phyloP scores from a whole-genome alignment of 2,329 filamentous ascomycete species.

The Paramyrothecium sp. region DNA sequence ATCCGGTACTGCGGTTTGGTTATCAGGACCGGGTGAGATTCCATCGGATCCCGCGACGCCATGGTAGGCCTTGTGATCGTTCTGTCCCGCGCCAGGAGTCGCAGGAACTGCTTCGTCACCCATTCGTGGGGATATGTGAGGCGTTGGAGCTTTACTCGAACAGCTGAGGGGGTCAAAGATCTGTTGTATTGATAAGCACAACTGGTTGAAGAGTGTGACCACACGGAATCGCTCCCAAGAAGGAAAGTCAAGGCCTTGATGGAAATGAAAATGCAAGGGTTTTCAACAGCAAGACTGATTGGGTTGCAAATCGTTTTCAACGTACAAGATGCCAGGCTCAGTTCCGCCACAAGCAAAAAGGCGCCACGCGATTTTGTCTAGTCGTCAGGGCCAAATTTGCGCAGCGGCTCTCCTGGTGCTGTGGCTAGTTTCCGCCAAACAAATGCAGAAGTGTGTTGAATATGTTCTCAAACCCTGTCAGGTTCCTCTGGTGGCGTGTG shows the following conservation, averaged over 20 bases:
- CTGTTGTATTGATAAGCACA: neutral
- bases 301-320: neutral
- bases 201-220: neutral
- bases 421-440: neutral
- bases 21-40: neutral
- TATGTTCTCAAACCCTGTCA: neutral
- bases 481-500: neutral
- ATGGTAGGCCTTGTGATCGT: neutral
- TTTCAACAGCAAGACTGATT: neutral
- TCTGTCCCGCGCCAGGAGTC: neutral
- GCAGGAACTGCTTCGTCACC: neutral
- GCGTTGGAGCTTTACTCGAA: neutral
- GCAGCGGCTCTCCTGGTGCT: neutral
- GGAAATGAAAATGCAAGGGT: neutral
- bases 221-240: neutral
- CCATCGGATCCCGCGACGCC: neutral
- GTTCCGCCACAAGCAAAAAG: neutral
- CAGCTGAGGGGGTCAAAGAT: neutral
- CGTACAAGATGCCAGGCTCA: neutral
- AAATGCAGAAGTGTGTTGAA: neutral
- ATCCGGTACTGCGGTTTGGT: conserved; percentile 8
- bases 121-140: neutral
- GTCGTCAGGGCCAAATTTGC: too few relatives aligned
- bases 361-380: neutral
- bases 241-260: neutral